These are phyloP conservation scores for Boehmeria nivea DNA, from an alignment of 306 rosid genomes.

Conservation along the genomic window DNA sequence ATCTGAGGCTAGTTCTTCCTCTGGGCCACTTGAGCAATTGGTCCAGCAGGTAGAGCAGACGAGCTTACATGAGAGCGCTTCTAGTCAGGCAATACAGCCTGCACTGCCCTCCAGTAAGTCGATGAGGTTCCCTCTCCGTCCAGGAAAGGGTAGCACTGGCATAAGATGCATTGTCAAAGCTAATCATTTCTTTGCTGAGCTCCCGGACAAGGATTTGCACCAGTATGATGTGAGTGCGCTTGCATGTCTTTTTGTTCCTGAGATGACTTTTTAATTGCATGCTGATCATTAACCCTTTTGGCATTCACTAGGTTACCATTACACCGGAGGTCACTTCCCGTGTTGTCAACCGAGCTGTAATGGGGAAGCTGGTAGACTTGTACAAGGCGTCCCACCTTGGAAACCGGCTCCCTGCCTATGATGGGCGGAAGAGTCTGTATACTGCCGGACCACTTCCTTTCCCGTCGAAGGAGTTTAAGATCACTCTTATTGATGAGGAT, in stretches of 20 bases:
- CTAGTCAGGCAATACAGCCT: slow-evolving; percentile 42
- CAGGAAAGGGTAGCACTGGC: slow-evolving; percentile 81
- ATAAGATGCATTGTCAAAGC: slow-evolving; percentile 69
- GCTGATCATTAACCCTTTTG: not conserved
- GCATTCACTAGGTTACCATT: slow-evolving; percentile 59
- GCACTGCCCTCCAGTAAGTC: slow-evolving; percentile 66
- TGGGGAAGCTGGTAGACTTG: slow-evolving; percentile 61
- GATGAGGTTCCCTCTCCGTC: slow-evolving; percentile 86
- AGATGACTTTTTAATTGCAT: too few relatives aligned
- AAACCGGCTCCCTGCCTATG: slow-evolving; percentile 85
- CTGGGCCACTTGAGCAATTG: slow-evolving; percentile 40
- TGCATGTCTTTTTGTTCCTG: not conserved
- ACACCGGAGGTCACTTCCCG: slow-evolving; percentile 83
- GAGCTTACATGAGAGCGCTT: slow-evolving; percentile 30
- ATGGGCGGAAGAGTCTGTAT: slow-evolving; percentile 91
- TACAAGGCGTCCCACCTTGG: slow-evolving; percentile 79
- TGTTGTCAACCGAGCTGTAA: slow-evolving; percentile 89
- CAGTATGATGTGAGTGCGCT: slow-evolving; percentile 81
- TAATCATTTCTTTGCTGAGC: slow-evolving; percentile 86
- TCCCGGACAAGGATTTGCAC: slow-evolving; percentile 86
- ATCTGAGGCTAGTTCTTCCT: slow-evolving; percentile 62
- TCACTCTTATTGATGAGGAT: slow-evolving; percentile 72
- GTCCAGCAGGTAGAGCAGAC: slow-evolving; percentile 34
- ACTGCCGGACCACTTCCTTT: slow-evolving; percentile 97
- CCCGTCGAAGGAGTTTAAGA: slow-evolving; percentile 56